Conservation (phyloP, 495 filamentous ascomycete species). For the Penicillium longicatenatum region DNA sequence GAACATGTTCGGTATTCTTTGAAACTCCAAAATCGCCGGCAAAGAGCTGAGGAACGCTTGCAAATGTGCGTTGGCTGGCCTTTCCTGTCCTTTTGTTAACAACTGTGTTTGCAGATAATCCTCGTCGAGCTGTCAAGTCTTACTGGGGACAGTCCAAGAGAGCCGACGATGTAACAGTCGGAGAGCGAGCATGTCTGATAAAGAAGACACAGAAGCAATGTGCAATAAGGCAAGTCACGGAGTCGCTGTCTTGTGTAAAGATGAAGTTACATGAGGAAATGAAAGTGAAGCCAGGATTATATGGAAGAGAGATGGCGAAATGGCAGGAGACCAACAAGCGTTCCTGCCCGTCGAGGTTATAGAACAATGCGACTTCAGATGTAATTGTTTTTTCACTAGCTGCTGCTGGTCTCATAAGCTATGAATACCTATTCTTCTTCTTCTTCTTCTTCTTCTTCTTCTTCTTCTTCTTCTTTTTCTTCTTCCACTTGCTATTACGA, state of each 20-base stretch:
- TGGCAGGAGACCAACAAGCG: no score
- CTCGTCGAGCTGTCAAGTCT: background rate
- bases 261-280: background rate
- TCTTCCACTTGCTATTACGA: background rate
- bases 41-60: background rate
- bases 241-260: background rate
- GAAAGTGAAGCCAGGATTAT: background rate
- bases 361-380: no score
- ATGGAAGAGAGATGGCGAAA: no score
- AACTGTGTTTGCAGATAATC: background rate
- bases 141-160: background rate
- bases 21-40: background rate
- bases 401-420: no score
- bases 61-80: background rate
- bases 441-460: no score
- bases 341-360: no score
- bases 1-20: constrained; percentile 2
- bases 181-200: background rate
- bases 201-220: background rate
- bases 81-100: background rate
- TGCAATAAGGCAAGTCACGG: background rate
- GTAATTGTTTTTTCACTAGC: background rate
- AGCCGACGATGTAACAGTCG: background rate
- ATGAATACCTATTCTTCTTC: no score
- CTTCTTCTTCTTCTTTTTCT: background rate